Evolutionary conservation across 352 stramenopile species (phyloP).

Genomic region (Phytophthora rubi): DNA sequence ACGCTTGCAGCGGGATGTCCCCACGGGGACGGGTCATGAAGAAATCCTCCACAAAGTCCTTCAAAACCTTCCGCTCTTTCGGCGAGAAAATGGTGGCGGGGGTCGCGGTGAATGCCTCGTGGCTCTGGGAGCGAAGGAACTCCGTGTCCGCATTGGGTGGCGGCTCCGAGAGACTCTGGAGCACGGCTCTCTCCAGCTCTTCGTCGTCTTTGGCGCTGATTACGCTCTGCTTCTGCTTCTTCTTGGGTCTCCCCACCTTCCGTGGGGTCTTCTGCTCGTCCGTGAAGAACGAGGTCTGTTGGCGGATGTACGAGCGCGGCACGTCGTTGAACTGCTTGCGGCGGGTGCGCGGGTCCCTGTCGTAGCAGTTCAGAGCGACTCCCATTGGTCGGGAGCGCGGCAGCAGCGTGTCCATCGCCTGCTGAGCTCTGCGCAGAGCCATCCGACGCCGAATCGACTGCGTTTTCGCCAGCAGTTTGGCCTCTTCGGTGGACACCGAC

Average conservation of each 20-base stretch:
- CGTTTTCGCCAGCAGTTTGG: slow-evolving; percentile 40
- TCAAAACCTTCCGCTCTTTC: slow-evolving; percentile 63
- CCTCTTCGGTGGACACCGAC: slow-evolving; percentile 47
- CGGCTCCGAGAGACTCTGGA: slow-evolving; percentile 41
- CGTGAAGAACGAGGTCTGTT: slow-evolving; percentile 65
- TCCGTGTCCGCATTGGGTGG: slow-evolving; percentile 58
- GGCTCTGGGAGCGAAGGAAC: slow-evolving; percentile 55
- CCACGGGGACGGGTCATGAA: slow-evolving; percentile 18
- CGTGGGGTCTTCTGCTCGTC: slow-evolving; percentile 39
- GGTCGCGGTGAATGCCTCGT: slow-evolving; percentile 64
- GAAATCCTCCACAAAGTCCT: slow-evolving; percentile 51
- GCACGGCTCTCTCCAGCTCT: slow-evolving; percentile 4
- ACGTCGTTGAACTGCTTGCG: slow-evolving; percentile 31
- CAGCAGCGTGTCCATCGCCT: slow-evolving; percentile 51
- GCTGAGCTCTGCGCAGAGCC: slow-evolving; percentile 58
- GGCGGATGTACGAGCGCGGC: slow-evolving; percentile 66
- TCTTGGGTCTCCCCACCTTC: slow-evolving; percentile 38
- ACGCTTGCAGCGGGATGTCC: slow-evolving; percentile 51
- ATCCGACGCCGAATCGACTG: slow-evolving; percentile 58
- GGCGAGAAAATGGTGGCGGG: slow-evolving; percentile 58
- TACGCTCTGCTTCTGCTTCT: slow-evolving; percentile 30
- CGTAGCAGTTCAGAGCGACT: slow-evolving; percentile 28
- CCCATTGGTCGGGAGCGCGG: neutral
- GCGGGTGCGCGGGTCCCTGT: slow-evolving; percentile 16
- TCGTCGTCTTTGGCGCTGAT: slow-evolving; percentile 1